A percentile compares a stretch with the other conserved stretches of the same genome.
phyloP scores from a whole-genome alignment of 805 yeast genomes.

The Grigorovia jiainica region DNA sequence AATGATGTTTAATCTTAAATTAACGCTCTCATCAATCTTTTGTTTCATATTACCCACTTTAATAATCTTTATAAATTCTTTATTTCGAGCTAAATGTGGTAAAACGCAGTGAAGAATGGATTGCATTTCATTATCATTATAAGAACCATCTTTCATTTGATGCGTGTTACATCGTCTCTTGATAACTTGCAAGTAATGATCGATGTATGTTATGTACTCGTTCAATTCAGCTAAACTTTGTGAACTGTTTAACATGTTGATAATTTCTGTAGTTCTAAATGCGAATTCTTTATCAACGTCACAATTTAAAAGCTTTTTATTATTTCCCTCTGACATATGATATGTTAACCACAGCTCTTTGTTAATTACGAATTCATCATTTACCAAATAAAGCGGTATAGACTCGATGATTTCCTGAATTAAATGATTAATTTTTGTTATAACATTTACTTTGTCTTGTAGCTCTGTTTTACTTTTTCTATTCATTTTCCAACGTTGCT shows the following conservation, averaged over 20 bases:
- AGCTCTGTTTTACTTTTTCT: neutral
- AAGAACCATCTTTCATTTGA: no score
- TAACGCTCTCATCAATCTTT: slow-evolving; percentile 20
- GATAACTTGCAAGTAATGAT: neutral
- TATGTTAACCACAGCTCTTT: neutral
- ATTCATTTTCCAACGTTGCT: neutral
- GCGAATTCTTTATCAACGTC: neutral
- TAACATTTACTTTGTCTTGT: neutral
- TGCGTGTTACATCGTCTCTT: no score
- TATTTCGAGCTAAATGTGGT: slow-evolving; percentile 18
- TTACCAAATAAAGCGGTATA: neutral
- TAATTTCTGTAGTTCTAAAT: neutral
- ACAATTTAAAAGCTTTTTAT: neutral
- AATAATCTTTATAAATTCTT: slow-evolving; percentile 17
- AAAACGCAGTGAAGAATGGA: slow-evolving; percentile 3
- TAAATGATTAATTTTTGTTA: neutral
- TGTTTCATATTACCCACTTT: slow-evolving; percentile 29
- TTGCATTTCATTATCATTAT: slow-evolving; percentile 1
- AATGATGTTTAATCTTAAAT: slow-evolving; percentile 12
- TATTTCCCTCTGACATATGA: neutral
- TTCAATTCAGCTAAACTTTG: neutral
- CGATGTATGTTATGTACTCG: neutral
- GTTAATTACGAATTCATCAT: neutral
- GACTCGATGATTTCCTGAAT: neutral
- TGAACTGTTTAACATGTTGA: neutral